Base-by-base conservation (phyloP, 805 yeast species). In the Kazachstania bromeliacearum region DNA sequence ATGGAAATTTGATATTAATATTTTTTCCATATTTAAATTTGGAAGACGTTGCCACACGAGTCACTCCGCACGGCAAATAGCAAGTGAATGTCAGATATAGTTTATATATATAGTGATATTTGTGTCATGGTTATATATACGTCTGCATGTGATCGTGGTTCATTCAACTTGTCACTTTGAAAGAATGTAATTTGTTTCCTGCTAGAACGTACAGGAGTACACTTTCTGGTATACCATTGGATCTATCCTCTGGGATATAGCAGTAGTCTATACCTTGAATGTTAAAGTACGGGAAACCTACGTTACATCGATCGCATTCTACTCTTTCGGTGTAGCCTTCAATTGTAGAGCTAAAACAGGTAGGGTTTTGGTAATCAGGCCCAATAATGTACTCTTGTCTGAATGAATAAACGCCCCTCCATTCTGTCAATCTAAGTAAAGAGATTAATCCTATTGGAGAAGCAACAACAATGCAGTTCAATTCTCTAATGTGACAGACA, bases 301-400 rank as follows among this genome's bases (percentile, higher is more conserved):
- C 40, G 31, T 51, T 53, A 27, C 46, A 50, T 1, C 30, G 27
- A 5, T 34, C 43, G 28, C 56, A 51, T 2, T 33, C 35, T 6
- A 26, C 16, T 12, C 19, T 13, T n/a, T 18, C 14, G 13, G 12
- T 9, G 4, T 35, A 31, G 31, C 47, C 42, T 3, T 16, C 20
- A 31, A 36, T 36, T n/a, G 36, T 28, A 14, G 42, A 38, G 30
- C 16, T 12, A 9, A 40, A 31, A 29, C 51, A 47, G 16, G 23
- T 27, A 7, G 51, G 44, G 19, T 48, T 41, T 34, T 51, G 56
- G 5, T 44, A 28, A 7, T 41, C 34, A 55, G 55, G 50, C 5
- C 58, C 58, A 3, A 47, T 13, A 15, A 53, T 40, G 38, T 49
- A 51, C 31, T 54, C 59, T 34, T 52, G 57, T 37, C 58, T 45